A percentile compares a stretch with the other conserved stretches of the same genome.
These are phyloP conservation scores for Diutina pseudorugosa DNA, from an alignment of 1,139 yeast genomes.

Conservation along the genomic window DNA sequence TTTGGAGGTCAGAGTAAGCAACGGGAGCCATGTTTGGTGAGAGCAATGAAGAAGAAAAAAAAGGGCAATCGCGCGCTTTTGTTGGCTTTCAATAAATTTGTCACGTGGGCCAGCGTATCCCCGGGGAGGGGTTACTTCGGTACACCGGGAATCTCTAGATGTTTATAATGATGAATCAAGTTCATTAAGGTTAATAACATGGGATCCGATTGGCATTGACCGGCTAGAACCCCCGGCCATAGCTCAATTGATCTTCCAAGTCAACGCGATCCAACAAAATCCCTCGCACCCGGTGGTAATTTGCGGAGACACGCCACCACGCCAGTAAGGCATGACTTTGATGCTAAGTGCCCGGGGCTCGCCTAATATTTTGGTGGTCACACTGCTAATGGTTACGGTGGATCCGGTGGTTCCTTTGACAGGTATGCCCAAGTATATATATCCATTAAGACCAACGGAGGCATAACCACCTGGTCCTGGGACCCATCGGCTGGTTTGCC, in stretches of 20 bases:
- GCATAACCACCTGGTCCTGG: no score
- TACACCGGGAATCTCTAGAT: background rate
- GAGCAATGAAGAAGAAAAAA: constrained; percentile 3
- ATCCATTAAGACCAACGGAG: background rate
- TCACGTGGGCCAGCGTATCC: constrained; percentile 2
- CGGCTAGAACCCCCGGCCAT: background rate
- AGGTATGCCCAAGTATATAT: background rate
- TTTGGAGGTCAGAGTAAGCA: constrained; percentile 82
- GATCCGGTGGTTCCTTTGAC: background rate
- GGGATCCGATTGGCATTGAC: background rate
- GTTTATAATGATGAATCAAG: background rate
- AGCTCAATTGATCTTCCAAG: background rate
- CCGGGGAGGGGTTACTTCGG: background rate
- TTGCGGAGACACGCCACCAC: background rate
- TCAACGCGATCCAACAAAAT: background rate
- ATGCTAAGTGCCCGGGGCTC: background rate
- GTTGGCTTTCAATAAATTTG: background rate
- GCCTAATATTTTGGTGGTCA: background rate
- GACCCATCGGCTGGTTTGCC: background rate
- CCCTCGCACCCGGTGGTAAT: background rate
- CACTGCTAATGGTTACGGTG: background rate
- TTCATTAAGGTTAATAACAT: background rate
- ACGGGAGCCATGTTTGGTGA: constrained; percentile 40
- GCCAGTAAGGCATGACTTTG: background rate
- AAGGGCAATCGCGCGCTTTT: background rate